phyloP scores from a whole-genome alignment of 2,329 filamentous ascomycete genomes.

The Aspergillus ochraceoroseus region DNA sequence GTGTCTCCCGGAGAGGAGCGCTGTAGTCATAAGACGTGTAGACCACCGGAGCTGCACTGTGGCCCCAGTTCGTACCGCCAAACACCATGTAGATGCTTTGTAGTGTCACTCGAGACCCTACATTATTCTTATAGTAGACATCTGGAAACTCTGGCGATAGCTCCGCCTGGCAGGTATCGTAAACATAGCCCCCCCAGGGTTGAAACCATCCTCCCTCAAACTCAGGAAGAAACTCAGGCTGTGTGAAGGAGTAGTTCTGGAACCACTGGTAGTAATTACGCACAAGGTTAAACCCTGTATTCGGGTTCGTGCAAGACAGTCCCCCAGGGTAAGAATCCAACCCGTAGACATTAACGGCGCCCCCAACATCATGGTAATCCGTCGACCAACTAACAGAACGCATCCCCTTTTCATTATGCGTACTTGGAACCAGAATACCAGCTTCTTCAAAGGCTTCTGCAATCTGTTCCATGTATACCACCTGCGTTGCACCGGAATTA shows the following conservation, averaged over 20 bases:
- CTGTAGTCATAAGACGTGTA: conserved; percentile 47
- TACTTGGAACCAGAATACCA: conserved; percentile 49
- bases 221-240: conserved; percentile 52
- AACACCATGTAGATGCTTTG: conserved; percentile 51
- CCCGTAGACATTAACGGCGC: conserved; percentile 46
- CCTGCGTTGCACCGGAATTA: conserved; percentile 24
- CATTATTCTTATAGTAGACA: conserved; percentile 55
- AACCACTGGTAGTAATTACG: conserved; percentile 58
- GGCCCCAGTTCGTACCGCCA: conserved; percentile 56
- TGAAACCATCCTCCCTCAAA: conserved; percentile 53
- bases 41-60: conserved; percentile 48
- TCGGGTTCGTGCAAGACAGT: conserved; percentile 50
- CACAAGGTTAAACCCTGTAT: conserved; percentile 50
- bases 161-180: conserved; percentile 48
- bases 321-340: too few relatives aligned
- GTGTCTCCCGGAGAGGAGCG: conserved; percentile 52
- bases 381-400: conserved; percentile 50
- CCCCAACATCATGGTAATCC: conserved; percentile 54
- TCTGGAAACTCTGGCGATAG: conserved; percentile 49
- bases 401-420: conserved; percentile 51
- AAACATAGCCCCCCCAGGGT: conserved; percentile 51
- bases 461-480: conserved; percentile 52
- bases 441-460: conserved; percentile 45
- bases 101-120: conserved; percentile 49
- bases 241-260: conserved; percentile 51